Evolutionary conservation across 2,329 filamentous ascomycete genomes (phyloP).

Genomic region (Coccinonectria pachysandricola): DNA sequence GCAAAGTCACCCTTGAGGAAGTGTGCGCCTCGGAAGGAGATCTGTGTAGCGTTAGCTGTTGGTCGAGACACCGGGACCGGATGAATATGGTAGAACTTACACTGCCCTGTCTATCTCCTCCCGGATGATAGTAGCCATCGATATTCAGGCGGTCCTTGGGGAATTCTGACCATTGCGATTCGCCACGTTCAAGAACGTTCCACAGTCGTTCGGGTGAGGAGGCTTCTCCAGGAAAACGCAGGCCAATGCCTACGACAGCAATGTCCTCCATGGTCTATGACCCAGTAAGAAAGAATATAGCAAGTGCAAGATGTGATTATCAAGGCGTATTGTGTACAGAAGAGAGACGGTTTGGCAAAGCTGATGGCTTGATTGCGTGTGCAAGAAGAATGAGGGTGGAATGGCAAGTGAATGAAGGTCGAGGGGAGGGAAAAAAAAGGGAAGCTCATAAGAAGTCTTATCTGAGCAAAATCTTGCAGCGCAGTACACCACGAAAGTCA

Average conservation of each 20-base stretch:
- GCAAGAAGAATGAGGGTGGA: too few species aligned
- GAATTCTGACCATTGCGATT: slow-evolving; percentile 39
- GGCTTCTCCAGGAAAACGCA: slow-evolving; percentile 41
- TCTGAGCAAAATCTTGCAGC: too few species aligned
- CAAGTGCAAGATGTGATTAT: too few species aligned
- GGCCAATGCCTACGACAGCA: slow-evolving; percentile 40
- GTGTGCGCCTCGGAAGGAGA: slow-evolving; percentile 38
- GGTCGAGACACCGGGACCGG: not conserved
- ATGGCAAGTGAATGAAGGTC: too few species aligned
- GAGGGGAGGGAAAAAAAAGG: too few species aligned
- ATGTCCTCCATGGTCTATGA: slow-evolving; percentile 30
- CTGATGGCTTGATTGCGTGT: too few species aligned
- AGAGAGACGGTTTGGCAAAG: too few species aligned
- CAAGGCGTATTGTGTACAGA: too few species aligned
- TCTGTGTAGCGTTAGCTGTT: slow-evolving; percentile 20
- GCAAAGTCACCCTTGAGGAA: slow-evolving; percentile 38
- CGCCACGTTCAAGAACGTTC: slow-evolving; percentile 33
- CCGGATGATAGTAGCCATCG: slow-evolving; percentile 43
- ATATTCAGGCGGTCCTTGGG: slow-evolving; percentile 39
- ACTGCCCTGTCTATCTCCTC: slow-evolving; percentile 36
- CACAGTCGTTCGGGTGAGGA: slow-evolving; percentile 34
- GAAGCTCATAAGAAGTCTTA: too few species aligned
- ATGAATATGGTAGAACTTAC: slow-evolving; percentile 22
- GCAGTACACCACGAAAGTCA: too few species aligned
- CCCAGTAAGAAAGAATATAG: too few species aligned